A percentile compares a stretch with the other conserved stretches of the same genome.
phyloP scores from a whole-genome alignment of 192 early-diverging fungal species.

The Podila epicladia region DNA sequence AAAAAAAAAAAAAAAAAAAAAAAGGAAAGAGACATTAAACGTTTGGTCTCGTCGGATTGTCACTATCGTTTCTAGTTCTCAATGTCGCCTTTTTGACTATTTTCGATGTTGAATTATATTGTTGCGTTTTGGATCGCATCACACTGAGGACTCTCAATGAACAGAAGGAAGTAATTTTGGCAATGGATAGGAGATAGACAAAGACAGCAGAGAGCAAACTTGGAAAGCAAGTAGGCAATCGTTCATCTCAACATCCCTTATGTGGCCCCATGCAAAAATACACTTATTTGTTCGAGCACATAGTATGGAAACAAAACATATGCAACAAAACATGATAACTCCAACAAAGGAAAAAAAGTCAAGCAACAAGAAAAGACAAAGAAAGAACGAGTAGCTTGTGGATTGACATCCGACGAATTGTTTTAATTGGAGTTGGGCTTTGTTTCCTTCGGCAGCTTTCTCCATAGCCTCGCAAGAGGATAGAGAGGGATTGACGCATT shows the following conservation, averaged over 20 bases:
- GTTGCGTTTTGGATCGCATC: too few species aligned
- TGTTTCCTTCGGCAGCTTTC: not conserved
- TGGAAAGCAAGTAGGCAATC: too few species aligned
- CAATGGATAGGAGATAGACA: too few species aligned
- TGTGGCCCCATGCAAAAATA: too few species aligned
- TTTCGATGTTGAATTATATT: too few species aligned
- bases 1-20: constrained; percentile 5
- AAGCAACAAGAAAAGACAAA: not conserved
- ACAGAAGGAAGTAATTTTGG: too few species aligned
- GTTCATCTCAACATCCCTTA: too few species aligned
- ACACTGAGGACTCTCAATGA: too few species aligned
- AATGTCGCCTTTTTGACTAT: too few species aligned
- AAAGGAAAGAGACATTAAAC: constrained; percentile 1
- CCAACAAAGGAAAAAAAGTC: not conserved
- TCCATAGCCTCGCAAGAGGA: not conserved
- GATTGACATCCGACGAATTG: constrained; percentile 7
- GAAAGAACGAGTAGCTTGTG: not conserved
- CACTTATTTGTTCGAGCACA: not conserved
- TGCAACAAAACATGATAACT: not conserved
- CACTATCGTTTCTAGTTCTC: not conserved
- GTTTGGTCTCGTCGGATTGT: constrained; percentile 7
- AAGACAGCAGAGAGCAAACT: too few species aligned
- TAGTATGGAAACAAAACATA: too few species aligned
- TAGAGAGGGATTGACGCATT: not conserved
- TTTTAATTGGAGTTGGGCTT: constrained; percentile 7